Evolutionary conservation across 2,329 filamentous ascomycete species (phyloP).

Genomic region (Fusarium sacchari): DNA sequence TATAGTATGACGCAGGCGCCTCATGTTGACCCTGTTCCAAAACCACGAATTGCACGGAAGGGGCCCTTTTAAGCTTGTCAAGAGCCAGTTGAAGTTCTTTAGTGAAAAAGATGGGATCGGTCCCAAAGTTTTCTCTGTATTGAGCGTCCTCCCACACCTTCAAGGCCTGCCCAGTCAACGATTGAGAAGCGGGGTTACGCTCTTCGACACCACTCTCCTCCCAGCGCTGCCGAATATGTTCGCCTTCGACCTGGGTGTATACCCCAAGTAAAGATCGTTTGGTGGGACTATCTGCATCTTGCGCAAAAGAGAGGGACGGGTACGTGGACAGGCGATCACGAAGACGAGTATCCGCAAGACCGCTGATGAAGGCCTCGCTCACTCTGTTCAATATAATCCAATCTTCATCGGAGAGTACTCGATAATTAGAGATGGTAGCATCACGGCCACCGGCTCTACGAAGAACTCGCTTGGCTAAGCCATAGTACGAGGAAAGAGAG

Average conservation of each 20-base stretch:
- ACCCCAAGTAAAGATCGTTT: constrained; percentile 64
- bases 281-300: constrained; percentile 39
- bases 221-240: constrained; percentile 59
- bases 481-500: constrained; percentile 59
- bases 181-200: constrained; percentile 24
- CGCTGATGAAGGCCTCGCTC: constrained; percentile 63
- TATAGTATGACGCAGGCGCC: constrained; percentile 59
- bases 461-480: constrained; percentile 59
- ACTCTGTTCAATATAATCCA: constrained; percentile 62
- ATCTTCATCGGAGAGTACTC: constrained; percentile 56
- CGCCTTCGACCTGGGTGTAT: constrained; percentile 65
- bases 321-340: constrained; percentile 56
- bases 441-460: constrained; percentile 62
- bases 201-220: constrained; percentile 38
- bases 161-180: constrained; percentile 51
- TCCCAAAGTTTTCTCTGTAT: constrained; percentile 51
- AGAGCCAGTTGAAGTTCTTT: constrained; percentile 62
- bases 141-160: constrained; percentile 59
- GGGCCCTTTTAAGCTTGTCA: constrained; percentile 61
- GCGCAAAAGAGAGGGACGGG: constrained; percentile 57
- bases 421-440: constrained; percentile 57
- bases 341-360: constrained; percentile 60
- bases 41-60: constrained; percentile 62
- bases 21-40: constrained; percentile 66
- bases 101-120: constrained; percentile 61